phyloP scores from a whole-genome alignment of 1,284 basidiomycete genomes.

The Moesziomyces globuligerus region DNA sequence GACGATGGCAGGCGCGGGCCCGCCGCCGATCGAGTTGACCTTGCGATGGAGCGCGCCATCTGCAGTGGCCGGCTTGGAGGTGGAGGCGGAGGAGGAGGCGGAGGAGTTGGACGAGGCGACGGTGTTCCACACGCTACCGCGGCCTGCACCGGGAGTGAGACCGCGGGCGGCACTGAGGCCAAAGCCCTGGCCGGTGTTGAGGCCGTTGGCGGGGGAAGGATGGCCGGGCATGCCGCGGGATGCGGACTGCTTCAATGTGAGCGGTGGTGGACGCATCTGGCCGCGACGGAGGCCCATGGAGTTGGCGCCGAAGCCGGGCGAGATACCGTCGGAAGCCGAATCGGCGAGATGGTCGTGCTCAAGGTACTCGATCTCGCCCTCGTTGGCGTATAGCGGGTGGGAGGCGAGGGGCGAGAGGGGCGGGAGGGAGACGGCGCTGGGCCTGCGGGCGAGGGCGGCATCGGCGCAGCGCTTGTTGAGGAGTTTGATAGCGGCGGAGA shows the following conservation, averaged over 20 bases:
- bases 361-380: slow-evolving; percentile 48
- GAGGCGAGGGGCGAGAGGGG: slow-evolving; percentile 28
- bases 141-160: slow-evolving; percentile 40
- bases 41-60: slow-evolving; percentile 46
- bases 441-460: slow-evolving; percentile 23
- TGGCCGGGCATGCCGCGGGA: slow-evolving; percentile 45
- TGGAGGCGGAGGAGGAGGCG: slow-evolving; percentile 12
- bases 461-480: slow-evolving; percentile 58
- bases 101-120: slow-evolving; percentile 15
- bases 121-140: slow-evolving; percentile 34
- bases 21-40: slow-evolving; percentile 49
- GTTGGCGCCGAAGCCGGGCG: slow-evolving; percentile 17
- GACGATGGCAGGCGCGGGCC: slow-evolving; percentile 18
- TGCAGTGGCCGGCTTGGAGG: slow-evolving; percentile 22
- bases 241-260: slow-evolving; percentile 42
- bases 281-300: slow-evolving; percentile 42
- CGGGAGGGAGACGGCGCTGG: slow-evolving; percentile 26
- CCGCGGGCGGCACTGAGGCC: slow-evolving; percentile 52
- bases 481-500: slow-evolving; percentile 62
- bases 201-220: slow-evolving; percentile 32
- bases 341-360: slow-evolving; percentile 31
- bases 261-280: slow-evolving; percentile 47
- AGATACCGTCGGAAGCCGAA: slow-evolving; percentile 6
- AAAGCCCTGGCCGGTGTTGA: slow-evolving; percentile 51
- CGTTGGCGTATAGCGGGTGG: slow-evolving; percentile 21